Percentiles rank a stretch among this genome's conserved stretches.
These are phyloP conservation scores for Nidularia sp. DNA, from an alignment of 768 basidiomycete genomes.

Conservation along the genomic window DNA sequence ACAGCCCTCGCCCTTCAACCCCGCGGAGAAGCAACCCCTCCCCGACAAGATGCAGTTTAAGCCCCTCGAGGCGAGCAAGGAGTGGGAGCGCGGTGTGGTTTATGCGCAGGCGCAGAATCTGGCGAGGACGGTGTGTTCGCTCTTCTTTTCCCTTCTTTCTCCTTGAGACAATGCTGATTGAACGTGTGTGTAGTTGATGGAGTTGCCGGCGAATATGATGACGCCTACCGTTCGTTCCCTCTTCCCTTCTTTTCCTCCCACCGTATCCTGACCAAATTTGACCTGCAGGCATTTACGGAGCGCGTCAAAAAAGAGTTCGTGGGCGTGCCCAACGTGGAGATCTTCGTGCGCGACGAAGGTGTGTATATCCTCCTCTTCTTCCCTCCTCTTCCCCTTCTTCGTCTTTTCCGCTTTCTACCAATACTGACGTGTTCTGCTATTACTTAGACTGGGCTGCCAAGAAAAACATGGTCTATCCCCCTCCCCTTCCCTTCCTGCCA, in stretches of 20 bases:
- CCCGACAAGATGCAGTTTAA: constrained; percentile 46
- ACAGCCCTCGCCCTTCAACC: constrained; percentile 56
- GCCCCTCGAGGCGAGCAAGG: constrained; percentile 43
- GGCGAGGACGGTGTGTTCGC: constrained; percentile 59
- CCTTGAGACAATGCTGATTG: neutral
- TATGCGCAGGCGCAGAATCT: constrained; percentile 80
- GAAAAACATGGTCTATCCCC: neutral
- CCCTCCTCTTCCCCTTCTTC: neutral
- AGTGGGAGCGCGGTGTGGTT: constrained; percentile 70
- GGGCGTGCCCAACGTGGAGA: constrained; percentile 61
- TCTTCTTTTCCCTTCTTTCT: neutral
- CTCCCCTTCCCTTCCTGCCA: neutral
- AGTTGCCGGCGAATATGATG: constrained; percentile 82
- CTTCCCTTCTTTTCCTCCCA: neutral
- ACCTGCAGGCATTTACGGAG: constrained; percentile 58
- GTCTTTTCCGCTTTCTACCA: neutral
- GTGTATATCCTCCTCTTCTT: constrained; percentile 1
- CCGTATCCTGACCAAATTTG: neutral
- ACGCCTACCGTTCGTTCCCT: constrained; percentile 64
- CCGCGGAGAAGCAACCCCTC: constrained; percentile 46
- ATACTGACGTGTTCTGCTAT: no score
- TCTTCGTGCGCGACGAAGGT: constrained; percentile 80
- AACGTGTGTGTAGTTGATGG: constrained; percentile 55
- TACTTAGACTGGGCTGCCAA: no score
- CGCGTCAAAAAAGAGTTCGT: constrained; percentile 65